A percentile compares a stretch with the other conserved stretches of the same genome.
Conservation (phyloP, 1,284 basidiomycete genomes). For the Hypsizygus ulmarius region DNA sequence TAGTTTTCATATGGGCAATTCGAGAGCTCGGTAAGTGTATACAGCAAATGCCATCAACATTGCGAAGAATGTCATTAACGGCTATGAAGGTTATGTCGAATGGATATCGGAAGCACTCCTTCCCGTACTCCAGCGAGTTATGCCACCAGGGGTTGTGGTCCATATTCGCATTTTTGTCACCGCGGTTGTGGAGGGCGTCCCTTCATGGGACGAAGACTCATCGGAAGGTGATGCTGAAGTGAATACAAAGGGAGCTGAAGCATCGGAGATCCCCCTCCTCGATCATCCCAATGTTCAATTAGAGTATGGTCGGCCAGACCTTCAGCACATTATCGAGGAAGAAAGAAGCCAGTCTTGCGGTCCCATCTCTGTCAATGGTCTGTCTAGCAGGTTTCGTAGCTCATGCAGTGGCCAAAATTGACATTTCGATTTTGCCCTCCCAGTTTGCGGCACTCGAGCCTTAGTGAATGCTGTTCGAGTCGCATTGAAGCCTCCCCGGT, state of each 20-base stretch:
- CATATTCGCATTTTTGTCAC: conserved; percentile 36
- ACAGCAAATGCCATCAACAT: background rate
- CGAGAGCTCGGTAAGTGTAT: conserved; percentile 32
- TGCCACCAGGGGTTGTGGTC: conserved; percentile 24
- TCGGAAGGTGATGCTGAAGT: conserved; percentile 2
- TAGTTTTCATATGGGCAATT: conserved; percentile 40
- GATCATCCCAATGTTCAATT: background rate
- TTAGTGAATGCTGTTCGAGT: background rate
- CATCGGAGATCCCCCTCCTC: conserved; percentile 8
- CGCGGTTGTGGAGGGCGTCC: conserved; percentile 12
- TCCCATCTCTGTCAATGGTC: conserved; percentile 32
- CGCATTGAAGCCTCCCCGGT: background rate
- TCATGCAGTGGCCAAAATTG: background rate
- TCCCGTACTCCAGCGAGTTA: conserved; percentile 19
- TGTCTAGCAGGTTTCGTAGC: background rate
- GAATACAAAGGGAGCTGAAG: background rate
- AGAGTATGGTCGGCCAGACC: conserved; percentile 26
- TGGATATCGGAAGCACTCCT: conserved; percentile 35
- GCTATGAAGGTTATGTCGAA: conserved; percentile 27
- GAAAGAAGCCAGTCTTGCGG: conserved; percentile 24
- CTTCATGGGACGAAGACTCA: conserved; percentile 8
- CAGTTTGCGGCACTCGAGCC: background rate
- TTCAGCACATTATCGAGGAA: conserved; percentile 22
- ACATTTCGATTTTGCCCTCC: background rate
- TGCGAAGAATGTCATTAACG: background rate